Base-by-base conservation (phyloP, 2,329 filamentous ascomycete species). In the Xylaria sp. region DNA sequence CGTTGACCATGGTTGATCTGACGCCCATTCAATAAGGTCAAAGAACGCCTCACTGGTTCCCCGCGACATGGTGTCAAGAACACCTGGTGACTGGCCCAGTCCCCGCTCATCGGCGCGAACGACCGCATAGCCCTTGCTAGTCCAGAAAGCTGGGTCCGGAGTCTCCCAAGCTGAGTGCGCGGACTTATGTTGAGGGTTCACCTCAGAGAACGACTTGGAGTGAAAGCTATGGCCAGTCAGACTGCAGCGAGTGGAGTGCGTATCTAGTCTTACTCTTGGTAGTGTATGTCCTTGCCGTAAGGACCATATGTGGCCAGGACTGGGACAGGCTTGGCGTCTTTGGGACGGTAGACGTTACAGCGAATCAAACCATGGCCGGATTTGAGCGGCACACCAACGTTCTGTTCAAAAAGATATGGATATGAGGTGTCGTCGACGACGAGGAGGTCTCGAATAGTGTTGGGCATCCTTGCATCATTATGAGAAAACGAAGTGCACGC, bases 251-350 rank as follows among this genome's bases (percentile, higher is more conserved):
- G n/a, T n/a, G n/a, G n/a, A n/a, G n/a, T n/a, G n/a, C n/a, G n/a
- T n/a, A n/a, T n/a, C n/a, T n/a, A n/a, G n/a, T n/a, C 49, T 43
- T 23, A 53, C 49, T 54, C 21, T 48, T n/a, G 41, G 71, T 91
- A 91, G 19, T 80, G 83, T 35, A 90, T 89, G 67, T 91, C 88
- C 67, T 92, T 91, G 46, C 89, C 89, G 65, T 91, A 91, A 0
- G 89, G 89, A 0, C 89, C 89, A 65, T 91, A 91, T 0, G 88
- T 91, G 2, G 89, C 84, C 8, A 91, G 72, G 0, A 90, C 88
- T 0, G 89, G 89, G 21, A 80, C n/a, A n/a, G n/a, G n/a, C n/a
- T n/a, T n/a, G n/a, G n/a, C n/a, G n/a, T n/a, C n/a, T n/a, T n/a
- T n/a, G n/a, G n/a, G n/a, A n/a, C n/a, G n/a, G n/a, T n/a, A n/a